Base-by-base conservation (phyloP, 345 rosid species). In the Euclidium syriacum region DNA sequence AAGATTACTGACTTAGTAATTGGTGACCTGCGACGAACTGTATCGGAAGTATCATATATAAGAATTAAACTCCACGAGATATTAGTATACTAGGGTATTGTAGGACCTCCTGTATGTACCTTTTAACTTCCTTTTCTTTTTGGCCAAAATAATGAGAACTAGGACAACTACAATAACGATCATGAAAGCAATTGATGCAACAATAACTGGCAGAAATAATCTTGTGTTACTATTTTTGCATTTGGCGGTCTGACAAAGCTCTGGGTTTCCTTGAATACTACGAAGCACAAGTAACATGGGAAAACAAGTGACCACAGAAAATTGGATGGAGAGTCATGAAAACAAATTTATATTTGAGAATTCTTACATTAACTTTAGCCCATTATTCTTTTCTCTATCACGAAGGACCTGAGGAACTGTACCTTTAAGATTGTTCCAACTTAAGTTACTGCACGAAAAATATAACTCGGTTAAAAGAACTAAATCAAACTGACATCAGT, bases 391-490 rank as follows among this genome's bases (percentile, higher is more conserved):
- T 4, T 25, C 12, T 39, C 41, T 78, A 1, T 64, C 67, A 3
- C 29, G 8, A 11, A 79, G 65, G 2, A 7, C 68, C 7, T n/a
- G 6, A 1, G 80, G 78, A 24, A 75, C 27, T 7, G 67, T 3
- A 47, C 80, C 83, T 18, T 51, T 11, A 11, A 72, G 64, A 6
- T 48, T 38, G 61, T 79, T 75, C 34, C 64, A 44, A 22, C 40
- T 4, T 56, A 75, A 55, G 34, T 78, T 62, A 39, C 82, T 78
- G n/a, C n/a, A n/a, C n/a, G n/a, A n/a, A n/a, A n/a, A n/a, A n/a
- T n/a, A n/a, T n/a, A n/a, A n/a, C n/a, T n/a, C n/a, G n/a, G n/a
- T n/a, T n/a, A n/a, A n/a, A n/a, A n/a, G n/a, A n/a, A n/a, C n/a
- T n/a, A n/a, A n/a, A n/a, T n/a, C n/a, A n/a, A n/a, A n/a, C n/a